These are phyloP conservation scores for Penicillium verrucosum DNA, from an alignment of 2,329 filamentous ascomycete species.

Conservation along the genomic window DNA sequence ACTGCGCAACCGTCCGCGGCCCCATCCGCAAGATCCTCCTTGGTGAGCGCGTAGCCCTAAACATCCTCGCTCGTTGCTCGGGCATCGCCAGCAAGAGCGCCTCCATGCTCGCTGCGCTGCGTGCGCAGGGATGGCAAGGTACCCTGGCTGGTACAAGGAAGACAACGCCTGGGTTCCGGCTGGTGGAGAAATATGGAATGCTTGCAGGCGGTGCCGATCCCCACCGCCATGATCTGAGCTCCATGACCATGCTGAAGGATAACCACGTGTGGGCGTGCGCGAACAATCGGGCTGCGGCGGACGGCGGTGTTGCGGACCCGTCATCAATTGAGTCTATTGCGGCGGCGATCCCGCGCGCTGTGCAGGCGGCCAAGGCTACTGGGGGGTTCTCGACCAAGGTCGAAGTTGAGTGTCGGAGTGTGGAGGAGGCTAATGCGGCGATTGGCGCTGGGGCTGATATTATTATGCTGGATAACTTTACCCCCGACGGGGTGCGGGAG, in stretches of 20 bases:
- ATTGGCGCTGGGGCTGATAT: constrained; percentile 89
- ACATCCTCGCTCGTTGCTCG: constrained; percentile 84
- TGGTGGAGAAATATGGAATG: constrained; percentile 99
- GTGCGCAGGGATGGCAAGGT: constrained; percentile 69
- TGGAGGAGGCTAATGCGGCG: constrained; percentile 86
- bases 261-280: constrained; percentile 94
- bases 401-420: constrained; percentile 89
- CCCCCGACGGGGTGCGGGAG: constrained; percentile 68
- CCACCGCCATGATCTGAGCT: constrained; percentile 84
- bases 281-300: constrained; percentile 32
- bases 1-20: constrained; percentile 78
- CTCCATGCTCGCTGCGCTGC: constrained; percentile 51
- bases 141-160: constrained; percentile 92
- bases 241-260: constrained; percentile 99
- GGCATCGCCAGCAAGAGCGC: constrained; percentile 70
- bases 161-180: constrained; percentile 90
- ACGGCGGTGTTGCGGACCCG: constrained; percentile 16
- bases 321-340: constrained; percentile 31
- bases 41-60: constrained; percentile 90
- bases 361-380: constrained; percentile 75
- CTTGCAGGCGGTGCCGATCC: constrained; percentile 87
- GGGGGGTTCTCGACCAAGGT: constrained; percentile 91
- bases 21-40: constrained; percentile 80
- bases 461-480: constrained; percentile 97
- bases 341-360: constrained; percentile 77